Evolutionary conservation across 192 early-diverging fungal species (phyloP), one percentile per base, ranked within the genome.

Genomic region (Phlyctochytrium bullatum): DNA sequence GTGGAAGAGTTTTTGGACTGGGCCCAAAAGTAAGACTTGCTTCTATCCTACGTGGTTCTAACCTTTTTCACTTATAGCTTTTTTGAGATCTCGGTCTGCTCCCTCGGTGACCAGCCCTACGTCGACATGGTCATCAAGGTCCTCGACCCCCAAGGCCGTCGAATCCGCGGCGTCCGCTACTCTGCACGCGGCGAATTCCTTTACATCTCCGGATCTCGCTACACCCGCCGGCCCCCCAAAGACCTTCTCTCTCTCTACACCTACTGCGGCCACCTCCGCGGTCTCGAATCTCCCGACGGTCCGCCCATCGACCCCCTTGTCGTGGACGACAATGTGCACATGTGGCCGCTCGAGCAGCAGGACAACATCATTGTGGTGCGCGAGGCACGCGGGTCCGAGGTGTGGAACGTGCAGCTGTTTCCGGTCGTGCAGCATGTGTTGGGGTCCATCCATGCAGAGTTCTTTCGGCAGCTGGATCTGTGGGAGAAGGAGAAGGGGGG

Each of bases 81-180:
- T 17, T 92, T 79, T 74, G 90, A 92, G 40, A 90, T 92, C 25
- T 86, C 83, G 10, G 81, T 92, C 10, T 92, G 90, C 65, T 90
- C 89, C 4, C 70, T 92, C 4, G 90, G 90, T 1, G 90, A 92
- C 54, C 89, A 90, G 57, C 64, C 80, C 2, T 92, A 92, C 73
- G 88, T 92, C n/a, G 84, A 90, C 33, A 83, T 80, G 67, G 89
- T 92, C 2, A 75, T 83, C 1, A 62, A 67, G 36, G 83, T 87
- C 10, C 73, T 92, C 25, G 86, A 92, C 67, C 86, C 85, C n/a
- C 53, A 73, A 59, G 75, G 74, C 23, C 78, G 74, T 20, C 59
- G 78, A 14, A 88, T 90, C 33, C 58, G 75, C 31, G 90, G 88
- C 27, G 79, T 80, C 27, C 62, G 76, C 28, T 90, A 90, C 70